Conservation (phyloP, 2,329 filamentous ascomycete species). For the Ophiocordyceps camponoti-leonardi region DNA sequence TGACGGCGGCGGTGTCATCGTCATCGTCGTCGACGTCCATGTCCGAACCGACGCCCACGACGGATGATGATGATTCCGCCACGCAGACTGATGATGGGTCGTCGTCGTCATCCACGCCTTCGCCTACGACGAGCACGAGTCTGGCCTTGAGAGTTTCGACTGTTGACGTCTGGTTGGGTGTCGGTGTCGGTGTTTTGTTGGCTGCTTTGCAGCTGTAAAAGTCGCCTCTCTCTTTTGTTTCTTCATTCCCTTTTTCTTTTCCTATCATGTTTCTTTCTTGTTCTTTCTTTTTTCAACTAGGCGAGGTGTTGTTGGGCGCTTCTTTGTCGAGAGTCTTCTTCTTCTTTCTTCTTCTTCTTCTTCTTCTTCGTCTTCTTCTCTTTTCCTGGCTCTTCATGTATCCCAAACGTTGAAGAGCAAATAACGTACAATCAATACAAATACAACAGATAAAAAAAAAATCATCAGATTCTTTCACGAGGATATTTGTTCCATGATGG, state of each 20-base stretch:
- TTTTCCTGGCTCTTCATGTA: too few species aligned
- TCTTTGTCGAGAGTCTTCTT: background rate
- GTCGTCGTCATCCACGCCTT: too few species aligned
- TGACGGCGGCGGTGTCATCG: background rate
- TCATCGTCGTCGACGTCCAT: background rate
- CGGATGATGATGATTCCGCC: too few species aligned
- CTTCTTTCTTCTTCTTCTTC: background rate
- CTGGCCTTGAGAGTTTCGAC: background rate
- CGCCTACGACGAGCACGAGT: background rate
- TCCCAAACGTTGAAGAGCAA: too few species aligned
- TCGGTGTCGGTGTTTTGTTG: background rate
- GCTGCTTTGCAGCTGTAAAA: background rate
- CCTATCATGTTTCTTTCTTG: background rate
- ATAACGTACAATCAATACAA: too few species aligned
- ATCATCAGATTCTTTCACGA: too few species aligned
- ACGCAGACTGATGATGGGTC: background rate
- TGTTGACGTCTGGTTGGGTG: background rate
- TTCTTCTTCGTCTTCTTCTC: too few species aligned
- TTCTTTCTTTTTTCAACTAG: background rate
- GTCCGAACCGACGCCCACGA: background rate
- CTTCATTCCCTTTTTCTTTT: too few species aligned
- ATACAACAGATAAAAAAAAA: too few species aligned
- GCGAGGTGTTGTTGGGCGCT: background rate
- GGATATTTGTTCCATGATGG: background rate
- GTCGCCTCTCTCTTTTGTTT: too few species aligned